Base-by-base conservation (phyloP, 2,329 filamentous ascomycete genomes). In the Aspergillus quadricinctus region DNA sequence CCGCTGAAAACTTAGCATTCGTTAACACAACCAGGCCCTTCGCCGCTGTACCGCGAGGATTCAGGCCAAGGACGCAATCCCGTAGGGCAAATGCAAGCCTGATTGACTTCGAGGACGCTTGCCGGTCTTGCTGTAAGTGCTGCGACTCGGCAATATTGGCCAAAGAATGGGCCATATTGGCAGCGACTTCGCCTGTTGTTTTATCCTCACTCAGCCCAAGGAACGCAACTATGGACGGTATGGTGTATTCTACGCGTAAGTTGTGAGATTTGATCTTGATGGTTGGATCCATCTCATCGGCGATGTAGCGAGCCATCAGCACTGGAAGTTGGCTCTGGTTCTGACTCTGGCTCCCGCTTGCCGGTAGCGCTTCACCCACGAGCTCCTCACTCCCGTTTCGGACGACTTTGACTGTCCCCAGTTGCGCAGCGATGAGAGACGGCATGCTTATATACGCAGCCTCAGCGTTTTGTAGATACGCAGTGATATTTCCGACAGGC, bases 221-320 rank as follows among this genome's bases (percentile, higher is more conserved):
- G 4, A 96, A 73, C 52, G 91, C 90, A 79, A 96, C 88, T 0
- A 97, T 73, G 0, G 89, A 90, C 0, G 90, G 83, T 3, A 97
- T 89, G 17, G 88, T 88, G 71, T 99, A 99, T 69, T 99, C 95
- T n/a, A 91, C 73, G 57, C 86, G 88, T 4, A 96, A 64, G 59
- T 96, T 92, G 72, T 89, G 89, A 45, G 97, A 76, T 69, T 96
- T 95, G 56, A 97, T 72, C 70, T 95, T 96, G 62, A 97, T 79
- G 6, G 90, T 86, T 0, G 95, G 93, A 61, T 97, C 93, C 75
- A 95, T 90, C 69, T 97, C 93, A 69, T 97, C 92, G 0, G 91
- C 91, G 62, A 99, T 89, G 76, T 96, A 89, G 50, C 94, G 84
- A 57, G 89, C 84, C 87, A 96, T 96, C 53, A 97, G 72, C 61